Evolutionary conservation across 305 asterid species (phyloP), one percentile per base, ranked within the genome.

Genomic region (Fraxinus velutina): DNA sequence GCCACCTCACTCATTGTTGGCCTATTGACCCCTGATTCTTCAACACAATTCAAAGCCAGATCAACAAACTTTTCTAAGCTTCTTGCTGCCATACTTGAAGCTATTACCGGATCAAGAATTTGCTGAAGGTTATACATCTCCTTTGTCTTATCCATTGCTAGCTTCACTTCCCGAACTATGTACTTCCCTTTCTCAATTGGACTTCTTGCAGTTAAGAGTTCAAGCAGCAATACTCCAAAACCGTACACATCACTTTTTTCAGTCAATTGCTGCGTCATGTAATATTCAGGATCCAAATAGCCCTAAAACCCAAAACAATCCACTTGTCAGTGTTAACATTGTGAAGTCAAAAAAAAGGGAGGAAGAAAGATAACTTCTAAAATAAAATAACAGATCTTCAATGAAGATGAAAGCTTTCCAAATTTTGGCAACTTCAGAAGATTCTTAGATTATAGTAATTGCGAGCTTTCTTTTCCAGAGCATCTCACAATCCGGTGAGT

Each of bases 201-300:
- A 8, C 80, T 21, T 81, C 87, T 82, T 37, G 88, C 89, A 6
- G 90, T 87, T 80, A 84, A 19, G 44, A 89, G 79, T 30, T 89
- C 91, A 52, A 85, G 84, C 36, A 89, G 81, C 24, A 89, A 78
- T 39, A 89, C 89, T 10, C 91, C 91, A 13, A 80, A 89, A 85
- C 91, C 85, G 64, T 89, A 89, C 33, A 89, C 91, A 47, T 89
- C 91, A 37, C 91, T 89, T 84, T 89, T 89, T 87, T 87, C 91
- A 0, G 90, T 89, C 84, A 89, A 80, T 71, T 92, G 94, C 2
- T 93, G 86, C 2, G 97, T 93, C 97, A 89, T 91, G 92, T 92
- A 93, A 81, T 93, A 93, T 77, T 93, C 97, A 2, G 97, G 97
- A 89, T 93, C 97, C 85, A 92, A 39, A 86, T 92, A 93, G 9